phyloP scores from a whole-genome alignment of 2,329 filamentous ascomycete genomes.

The Talaromyces sp. region DNA sequence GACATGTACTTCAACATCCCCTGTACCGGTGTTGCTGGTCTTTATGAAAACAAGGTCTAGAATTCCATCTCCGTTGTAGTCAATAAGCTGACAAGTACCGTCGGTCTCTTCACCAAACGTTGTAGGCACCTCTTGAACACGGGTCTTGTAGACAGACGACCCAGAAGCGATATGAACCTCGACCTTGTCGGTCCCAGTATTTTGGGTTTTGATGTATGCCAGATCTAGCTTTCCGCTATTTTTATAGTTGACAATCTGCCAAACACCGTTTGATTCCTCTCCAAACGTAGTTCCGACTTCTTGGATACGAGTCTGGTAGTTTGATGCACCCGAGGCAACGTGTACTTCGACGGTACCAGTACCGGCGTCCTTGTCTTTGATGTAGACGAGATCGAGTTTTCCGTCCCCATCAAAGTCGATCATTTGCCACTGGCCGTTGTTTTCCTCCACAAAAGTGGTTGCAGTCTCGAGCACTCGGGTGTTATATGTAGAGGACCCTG shows the following conservation, averaged over 20 bases:
- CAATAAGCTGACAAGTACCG: conserved; percentile 13
- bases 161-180: conserved; percentile 11
- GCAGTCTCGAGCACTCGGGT: conserved; percentile 62
- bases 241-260: conserved; percentile 5
- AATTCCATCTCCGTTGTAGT: conserved; percentile 12
- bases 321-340: conserved; percentile 14
- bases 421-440: conserved; percentile 14
- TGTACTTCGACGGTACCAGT: conserved; percentile 14
- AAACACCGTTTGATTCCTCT: conserved; percentile 10
- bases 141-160: conserved; percentile 28
- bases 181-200: conserved; percentile 7
- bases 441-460: conserved; percentile 46
- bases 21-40: conserved; percentile 14
- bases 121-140: conserved; percentile 61
- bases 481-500: conserved; percentile 22
- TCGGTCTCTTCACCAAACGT: conserved; percentile 12
- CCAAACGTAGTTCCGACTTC: conserved; percentile 11
- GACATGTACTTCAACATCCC: conserved; percentile 13
- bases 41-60: conserved; percentile 15
- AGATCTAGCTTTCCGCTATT: background rate
- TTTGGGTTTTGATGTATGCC: conserved; percentile 9
- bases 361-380: conserved; percentile 14
- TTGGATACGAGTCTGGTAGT: conserved; percentile 13
- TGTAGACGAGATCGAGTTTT: conserved; percentile 14
- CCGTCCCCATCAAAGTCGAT: conserved; percentile 13